Conservation (phyloP, 768 basidiomycete species). For the Heimioporus sp. region DNA sequence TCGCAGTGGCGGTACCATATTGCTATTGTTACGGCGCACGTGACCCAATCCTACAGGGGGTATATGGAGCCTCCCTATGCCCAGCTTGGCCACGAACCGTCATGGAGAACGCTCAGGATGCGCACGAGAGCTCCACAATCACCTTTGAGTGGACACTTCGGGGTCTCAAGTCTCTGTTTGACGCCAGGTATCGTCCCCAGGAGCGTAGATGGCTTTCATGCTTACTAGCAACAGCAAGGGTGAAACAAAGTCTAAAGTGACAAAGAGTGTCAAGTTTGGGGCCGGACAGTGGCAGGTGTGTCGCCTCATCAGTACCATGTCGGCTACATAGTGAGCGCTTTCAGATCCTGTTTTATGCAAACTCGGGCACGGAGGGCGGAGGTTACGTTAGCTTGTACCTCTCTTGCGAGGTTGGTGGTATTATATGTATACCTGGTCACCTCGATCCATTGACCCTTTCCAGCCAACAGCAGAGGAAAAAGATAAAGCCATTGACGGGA, state of each 20-base stretch:
- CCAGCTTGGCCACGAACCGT: not conserved
- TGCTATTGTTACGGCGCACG: not conserved
- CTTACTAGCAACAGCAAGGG: conserved; percentile 47
- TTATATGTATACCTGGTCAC: not conserved
- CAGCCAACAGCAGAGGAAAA: conserved; percentile 80
- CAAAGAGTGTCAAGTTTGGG: conserved; percentile 74
- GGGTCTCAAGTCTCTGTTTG: conserved; percentile 71
- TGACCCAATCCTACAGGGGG: conserved; percentile 1
- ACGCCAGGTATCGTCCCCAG: conserved; percentile 46
- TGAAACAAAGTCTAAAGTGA: conserved; percentile 75
- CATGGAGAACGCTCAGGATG: conserved; percentile 36
- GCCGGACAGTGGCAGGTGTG: conserved; percentile 72
- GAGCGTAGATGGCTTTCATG: too few species aligned
- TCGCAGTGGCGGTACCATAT: not conserved
- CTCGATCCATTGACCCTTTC: conserved; percentile 5
- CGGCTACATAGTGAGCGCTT: not conserved
- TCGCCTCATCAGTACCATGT: not conserved
- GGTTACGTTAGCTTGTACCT: conserved; percentile 74
- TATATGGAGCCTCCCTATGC: not conserved
- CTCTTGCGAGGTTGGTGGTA: conserved; percentile 67
- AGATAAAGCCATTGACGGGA: conserved; percentile 61
- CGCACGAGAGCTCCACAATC: conserved; percentile 52
- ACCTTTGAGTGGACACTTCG: conserved; percentile 79
- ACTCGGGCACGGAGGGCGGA: conserved; percentile 65
- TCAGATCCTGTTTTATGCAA: conserved; percentile 82